Evolutionary conservation across 1,139 yeast genomes (phyloP), one percentile per base, ranked within the genome.

Genomic region (Arxiozyma telluris): DNA sequence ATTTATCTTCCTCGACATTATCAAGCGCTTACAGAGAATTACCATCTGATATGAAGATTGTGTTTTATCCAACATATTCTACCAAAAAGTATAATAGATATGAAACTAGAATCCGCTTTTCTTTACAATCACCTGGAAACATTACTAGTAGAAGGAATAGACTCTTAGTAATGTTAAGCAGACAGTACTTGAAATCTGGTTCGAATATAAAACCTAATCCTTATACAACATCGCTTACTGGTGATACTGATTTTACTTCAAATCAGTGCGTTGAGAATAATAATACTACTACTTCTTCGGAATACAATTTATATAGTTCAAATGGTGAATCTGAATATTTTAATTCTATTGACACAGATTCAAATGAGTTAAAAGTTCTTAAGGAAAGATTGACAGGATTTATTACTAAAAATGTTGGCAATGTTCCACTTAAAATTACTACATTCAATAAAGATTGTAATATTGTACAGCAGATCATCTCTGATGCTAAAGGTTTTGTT

Each of bases 31-130:
- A 34, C n/a, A 43, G 20, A 25, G 44, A 48, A 27, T 50, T 41
- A 11, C 59, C 59, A 8, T 7, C 50, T n/a, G 65, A 64, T 54
- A 63, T 77, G 59, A 70, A 74, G 38, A 68, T 78, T 64, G 58
- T 71, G 3, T 64, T 77, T 8, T 86, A 83, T 61, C 91, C 91
- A 1, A 79, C 88, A 6, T 87, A 84, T 66, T 77, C 89, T 0
- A 44, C 48, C 17, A 43, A 9, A 18, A 44, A 47, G 30, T n/a
- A 45, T 38, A 41, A 49, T 30, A 43, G 30, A 23, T 55, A 72
- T 64, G 75, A 77, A 50, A 83, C 90, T 1, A 82, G 83, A 52
- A 80, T 89, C 2, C 78, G 87, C 50, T 96, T 96, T 3, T 80
- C 86, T 79, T 76, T 88, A 11, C 81, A 77, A 55, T 75, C 87